Conservation (phyloP, 73 alveolate species). For the Paramecium caudatum region DNA sequence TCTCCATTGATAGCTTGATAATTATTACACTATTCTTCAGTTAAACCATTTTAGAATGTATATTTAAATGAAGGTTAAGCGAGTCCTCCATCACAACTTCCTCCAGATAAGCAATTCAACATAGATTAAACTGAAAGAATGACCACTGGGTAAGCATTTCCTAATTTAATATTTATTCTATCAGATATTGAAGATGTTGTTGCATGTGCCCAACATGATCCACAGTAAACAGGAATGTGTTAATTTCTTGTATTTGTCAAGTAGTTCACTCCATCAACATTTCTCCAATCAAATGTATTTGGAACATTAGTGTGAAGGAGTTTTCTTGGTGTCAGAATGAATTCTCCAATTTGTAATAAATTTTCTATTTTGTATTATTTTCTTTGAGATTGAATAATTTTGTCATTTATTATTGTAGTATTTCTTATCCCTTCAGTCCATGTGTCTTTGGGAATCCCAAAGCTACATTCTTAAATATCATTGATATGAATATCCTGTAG, state of each 20-base stretch:
- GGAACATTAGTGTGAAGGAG: slow-evolving; percentile 76
- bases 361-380: no score
- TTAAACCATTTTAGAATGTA: slow-evolving; percentile 81
- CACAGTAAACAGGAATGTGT: slow-evolving; percentile 90
- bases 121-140: slow-evolving; percentile 82
- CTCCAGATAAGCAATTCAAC: slow-evolving; percentile 90
- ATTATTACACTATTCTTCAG: slow-evolving; percentile 85
- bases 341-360: neutral
- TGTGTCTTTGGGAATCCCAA: slow-evolving; percentile 84
- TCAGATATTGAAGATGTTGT: slow-evolving; percentile 91
- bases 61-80: slow-evolving; percentile 84
- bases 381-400: no score
- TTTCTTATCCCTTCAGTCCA: slow-evolving; percentile 71
- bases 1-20: slow-evolving; percentile 83
- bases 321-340: slow-evolving; percentile 62
- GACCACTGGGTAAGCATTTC: slow-evolving; percentile 83
- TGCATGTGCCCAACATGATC: slow-evolving; percentile 95
- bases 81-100: slow-evolving; percentile 90
- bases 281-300: slow-evolving; percentile 87
- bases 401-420: neutral
- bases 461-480: slow-evolving; percentile 87
- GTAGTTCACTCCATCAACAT: slow-evolving; percentile 82
- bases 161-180: slow-evolving; percentile 86
- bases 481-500: slow-evolving; percentile 83
- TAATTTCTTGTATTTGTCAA: slow-evolving; percentile 88